Evolutionary conservation across 345 rosid genomes (phyloP).

Genomic region (Eucalyptus paniculata): DNA sequence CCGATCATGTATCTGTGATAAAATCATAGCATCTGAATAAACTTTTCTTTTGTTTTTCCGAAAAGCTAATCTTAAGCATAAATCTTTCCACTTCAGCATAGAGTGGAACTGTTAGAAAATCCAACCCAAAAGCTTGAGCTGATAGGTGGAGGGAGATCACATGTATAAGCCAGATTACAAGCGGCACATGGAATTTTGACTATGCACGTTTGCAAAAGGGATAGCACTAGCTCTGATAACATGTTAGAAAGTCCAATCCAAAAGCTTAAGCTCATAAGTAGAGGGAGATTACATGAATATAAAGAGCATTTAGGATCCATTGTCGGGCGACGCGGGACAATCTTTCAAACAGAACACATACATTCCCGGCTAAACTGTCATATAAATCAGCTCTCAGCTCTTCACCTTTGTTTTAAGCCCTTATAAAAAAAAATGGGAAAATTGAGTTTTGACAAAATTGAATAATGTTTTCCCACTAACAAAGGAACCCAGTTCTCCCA

Average conservation of each 20-base stretch:
- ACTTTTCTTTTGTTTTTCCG: background rate
- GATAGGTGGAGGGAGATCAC: too few relatives aligned
- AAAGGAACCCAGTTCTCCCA: background rate
- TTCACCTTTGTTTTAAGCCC: background rate
- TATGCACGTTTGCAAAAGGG: too few relatives aligned
- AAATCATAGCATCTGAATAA: background rate
- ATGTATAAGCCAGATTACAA: too few relatives aligned
- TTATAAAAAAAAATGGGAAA: background rate
- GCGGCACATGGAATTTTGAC: too few relatives aligned
- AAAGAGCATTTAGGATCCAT: too few relatives aligned
- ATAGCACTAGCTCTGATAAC: too few relatives aligned
- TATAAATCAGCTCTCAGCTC: background rate
- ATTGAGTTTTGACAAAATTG: background rate
- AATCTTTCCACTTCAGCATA: background rate
- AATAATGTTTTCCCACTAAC: background rate
- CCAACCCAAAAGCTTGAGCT: too few relatives aligned
- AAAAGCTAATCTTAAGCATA: background rate
- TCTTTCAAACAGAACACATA: background rate
- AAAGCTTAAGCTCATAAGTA: too few relatives aligned
- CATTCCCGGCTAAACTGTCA: background rate
- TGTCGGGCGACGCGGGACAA: too few relatives aligned
- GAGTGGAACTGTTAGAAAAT: background rate
- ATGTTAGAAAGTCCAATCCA: too few relatives aligned
- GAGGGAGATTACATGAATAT: too few relatives aligned
- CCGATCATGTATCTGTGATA: background rate